A percentile compares a stretch with the other conserved stretches of the same genome.
phyloP scores from a whole-genome alignment of 768 basidiomycete genomes.

The Pisolithus sp. region DNA sequence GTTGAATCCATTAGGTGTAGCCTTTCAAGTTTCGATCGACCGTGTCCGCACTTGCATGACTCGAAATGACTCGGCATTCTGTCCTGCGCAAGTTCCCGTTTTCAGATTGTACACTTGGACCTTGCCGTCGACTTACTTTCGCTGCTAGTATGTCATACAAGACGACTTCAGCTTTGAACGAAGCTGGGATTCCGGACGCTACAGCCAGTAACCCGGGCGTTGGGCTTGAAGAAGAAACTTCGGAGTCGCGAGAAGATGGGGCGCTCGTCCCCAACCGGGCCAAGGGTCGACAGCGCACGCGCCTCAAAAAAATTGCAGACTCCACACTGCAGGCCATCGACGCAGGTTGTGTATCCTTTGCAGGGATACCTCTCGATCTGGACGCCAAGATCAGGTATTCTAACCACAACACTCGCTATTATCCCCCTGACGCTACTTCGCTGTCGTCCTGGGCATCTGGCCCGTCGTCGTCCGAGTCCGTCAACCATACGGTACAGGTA shows the following conservation, averaged over 20 bases:
- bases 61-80: too few species aligned
- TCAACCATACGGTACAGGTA: conserved; percentile 3
- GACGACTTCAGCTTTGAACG: too few species aligned
- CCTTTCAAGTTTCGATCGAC: too few species aligned
- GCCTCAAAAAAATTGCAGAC: conserved; percentile 40
- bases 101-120: too few species aligned
- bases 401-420: conserved; percentile 44
- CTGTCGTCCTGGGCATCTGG: conserved; percentile 41
- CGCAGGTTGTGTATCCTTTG: conserved; percentile 34
- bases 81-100: too few species aligned
- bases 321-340: conserved; percentile 45
- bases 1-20: too few species aligned
- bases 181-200: too few species aligned
- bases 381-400: conserved; percentile 28
- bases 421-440: conserved; percentile 38
- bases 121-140: too few species aligned
- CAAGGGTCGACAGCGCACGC: conserved; percentile 5
- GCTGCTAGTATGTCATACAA: too few species aligned
- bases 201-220: too few species aligned
- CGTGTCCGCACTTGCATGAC: too few species aligned
- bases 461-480: conserved; percentile 3
- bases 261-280: neutral
- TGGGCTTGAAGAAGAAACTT: neutral
- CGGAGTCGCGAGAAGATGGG: neutral
- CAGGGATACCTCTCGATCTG: conserved; percentile 28